Evolutionary conservation across 768 basidiomycete species (phyloP).

Genomic region (Mycena venus): DNA sequence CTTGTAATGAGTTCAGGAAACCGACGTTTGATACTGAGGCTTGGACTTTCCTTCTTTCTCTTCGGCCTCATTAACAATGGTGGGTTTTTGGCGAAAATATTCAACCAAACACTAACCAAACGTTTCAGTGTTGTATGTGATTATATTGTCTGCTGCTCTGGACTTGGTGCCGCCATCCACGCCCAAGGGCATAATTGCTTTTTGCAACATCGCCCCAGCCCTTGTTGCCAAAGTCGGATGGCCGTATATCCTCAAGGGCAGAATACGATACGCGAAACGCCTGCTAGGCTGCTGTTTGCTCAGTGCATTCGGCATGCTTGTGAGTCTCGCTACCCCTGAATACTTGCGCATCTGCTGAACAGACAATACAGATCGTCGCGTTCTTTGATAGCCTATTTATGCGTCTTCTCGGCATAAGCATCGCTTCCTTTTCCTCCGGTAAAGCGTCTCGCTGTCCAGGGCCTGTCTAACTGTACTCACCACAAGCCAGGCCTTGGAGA

Average conservation of each 20-base stretch:
- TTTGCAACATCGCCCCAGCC: constrained; percentile 95
- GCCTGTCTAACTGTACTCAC: not conserved
- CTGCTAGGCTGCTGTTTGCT: constrained; percentile 80
- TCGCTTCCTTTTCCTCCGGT: constrained; percentile 93
- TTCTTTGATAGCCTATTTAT: constrained; percentile 73
- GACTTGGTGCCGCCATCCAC: constrained; percentile 94
- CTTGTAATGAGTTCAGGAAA: constrained; percentile 35
- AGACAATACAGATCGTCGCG: constrained; percentile 76
- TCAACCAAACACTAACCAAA: not conserved
- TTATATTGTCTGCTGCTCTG: constrained; percentile 95
- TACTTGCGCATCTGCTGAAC: not conserved
- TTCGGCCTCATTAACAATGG: constrained; percentile 96
- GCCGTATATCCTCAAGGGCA: constrained; percentile 90
- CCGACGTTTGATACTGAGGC: constrained; percentile 49
- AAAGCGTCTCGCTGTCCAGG: not conserved
- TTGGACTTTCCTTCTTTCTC: constrained; percentile 83
- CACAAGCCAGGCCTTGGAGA: constrained; percentile 84
- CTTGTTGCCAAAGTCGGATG: constrained; percentile 91
- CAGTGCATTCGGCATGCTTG: constrained; percentile 90
- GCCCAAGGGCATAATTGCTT: constrained; percentile 94
- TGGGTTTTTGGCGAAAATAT: constrained; percentile 40
- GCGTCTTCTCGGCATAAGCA: constrained; percentile 81
- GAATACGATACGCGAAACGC: constrained; percentile 84
- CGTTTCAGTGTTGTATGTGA: constrained; percentile 87
- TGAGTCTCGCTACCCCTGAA: constrained; percentile 56